These are phyloP conservation scores for Raphanus raphanistrum DNA, from an alignment of 345 rosid species.

Conservation along the genomic window DNA sequence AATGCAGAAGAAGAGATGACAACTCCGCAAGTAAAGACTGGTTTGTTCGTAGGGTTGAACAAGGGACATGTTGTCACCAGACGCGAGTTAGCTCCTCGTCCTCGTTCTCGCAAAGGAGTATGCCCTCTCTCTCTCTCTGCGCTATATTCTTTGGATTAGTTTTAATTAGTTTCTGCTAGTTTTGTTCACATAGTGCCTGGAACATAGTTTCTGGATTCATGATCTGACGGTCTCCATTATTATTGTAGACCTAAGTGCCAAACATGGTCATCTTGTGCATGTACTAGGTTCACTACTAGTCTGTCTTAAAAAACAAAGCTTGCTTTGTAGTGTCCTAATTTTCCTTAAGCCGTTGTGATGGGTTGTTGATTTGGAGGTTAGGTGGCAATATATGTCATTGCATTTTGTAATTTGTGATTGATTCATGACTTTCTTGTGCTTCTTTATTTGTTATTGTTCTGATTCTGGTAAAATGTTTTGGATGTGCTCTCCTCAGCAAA, in stretches of 20 bases:
- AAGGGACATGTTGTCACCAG: conserved; percentile 45
- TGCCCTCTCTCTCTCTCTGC: not conserved
- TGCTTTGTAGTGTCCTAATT: too few species aligned
- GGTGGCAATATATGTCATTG: not conserved
- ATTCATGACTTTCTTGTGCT: not conserved
- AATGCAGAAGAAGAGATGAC: conserved; percentile 34
- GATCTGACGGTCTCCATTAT: not conserved
- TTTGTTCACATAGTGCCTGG: not conserved
- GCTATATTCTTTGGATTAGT: not conserved
- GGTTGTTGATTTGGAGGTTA: not conserved
- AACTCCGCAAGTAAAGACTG: conserved; percentile 31
- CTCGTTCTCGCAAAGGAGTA: conserved; percentile 43
- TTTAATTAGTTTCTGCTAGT: not conserved
- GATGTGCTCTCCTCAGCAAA: conserved; percentile 19
- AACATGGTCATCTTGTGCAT: too few species aligned
- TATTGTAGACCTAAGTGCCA: too few species aligned
- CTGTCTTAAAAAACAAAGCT: too few species aligned
- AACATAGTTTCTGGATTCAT: not conserved
- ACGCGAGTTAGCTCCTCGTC: conserved; percentile 41
- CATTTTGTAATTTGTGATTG: not conserved
- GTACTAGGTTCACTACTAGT: too few species aligned
- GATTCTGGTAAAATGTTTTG: too few species aligned
- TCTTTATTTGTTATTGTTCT: too few species aligned
- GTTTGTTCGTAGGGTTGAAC: conserved; percentile 47
- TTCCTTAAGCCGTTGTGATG: not conserved